A percentile compares a stretch with the other conserved stretches of the same genome.
Evolutionary conservation across 2,329 filamentous ascomycete genomes (phyloP).

Genomic region (Scortechinia acanthostroma): DNA sequence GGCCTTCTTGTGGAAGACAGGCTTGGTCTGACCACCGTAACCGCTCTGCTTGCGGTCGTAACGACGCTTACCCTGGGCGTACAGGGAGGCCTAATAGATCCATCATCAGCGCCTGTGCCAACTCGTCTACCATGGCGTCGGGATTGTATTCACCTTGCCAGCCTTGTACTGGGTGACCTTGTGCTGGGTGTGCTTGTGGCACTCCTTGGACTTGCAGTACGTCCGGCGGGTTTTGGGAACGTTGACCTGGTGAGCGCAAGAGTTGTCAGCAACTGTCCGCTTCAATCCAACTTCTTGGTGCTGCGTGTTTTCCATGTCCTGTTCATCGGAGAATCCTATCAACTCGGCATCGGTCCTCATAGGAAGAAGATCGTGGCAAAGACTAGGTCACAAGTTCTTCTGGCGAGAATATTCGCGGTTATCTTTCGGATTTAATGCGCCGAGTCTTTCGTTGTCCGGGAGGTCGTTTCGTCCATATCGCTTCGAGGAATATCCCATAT

Average conservation of each 20-base stretch:
- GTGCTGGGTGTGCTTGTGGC: conserved; percentile 85
- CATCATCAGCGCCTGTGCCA: conserved; percentile 5
- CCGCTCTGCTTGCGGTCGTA: conserved; percentile 98
- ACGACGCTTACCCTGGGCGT: conserved; percentile 98
- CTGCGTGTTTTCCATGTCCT: conserved; percentile 4
- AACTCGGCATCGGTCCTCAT: not conserved
- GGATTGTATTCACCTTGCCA: conserved; percentile 60
- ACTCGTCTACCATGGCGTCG: conserved; percentile 7
- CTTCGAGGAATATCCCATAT: no score
- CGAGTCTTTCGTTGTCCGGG: no score
- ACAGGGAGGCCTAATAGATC: conserved; percentile 84
- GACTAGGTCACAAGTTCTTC: no score
- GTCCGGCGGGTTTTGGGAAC: conserved; percentile 96
- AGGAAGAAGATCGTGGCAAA: no score
- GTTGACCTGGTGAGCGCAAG: conserved; percentile 67
- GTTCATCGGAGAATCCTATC: conserved; percentile 3
- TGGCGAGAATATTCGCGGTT: no score
- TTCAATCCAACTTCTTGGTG: not conserved
- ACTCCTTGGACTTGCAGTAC: conserved; percentile 95
- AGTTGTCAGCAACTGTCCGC: conserved; percentile 4
- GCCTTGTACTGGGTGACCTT: conserved; percentile 96
- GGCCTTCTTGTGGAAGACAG: conserved; percentile 99
- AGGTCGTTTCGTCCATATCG: no score
- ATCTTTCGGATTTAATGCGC: no score
- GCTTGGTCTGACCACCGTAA: conserved; percentile 99